Evolutionary conservation across 768 basidiomycete species (phyloP), one percentile per base, ranked within the genome.

Genomic region (Xerocomellus dryophilus): DNA sequence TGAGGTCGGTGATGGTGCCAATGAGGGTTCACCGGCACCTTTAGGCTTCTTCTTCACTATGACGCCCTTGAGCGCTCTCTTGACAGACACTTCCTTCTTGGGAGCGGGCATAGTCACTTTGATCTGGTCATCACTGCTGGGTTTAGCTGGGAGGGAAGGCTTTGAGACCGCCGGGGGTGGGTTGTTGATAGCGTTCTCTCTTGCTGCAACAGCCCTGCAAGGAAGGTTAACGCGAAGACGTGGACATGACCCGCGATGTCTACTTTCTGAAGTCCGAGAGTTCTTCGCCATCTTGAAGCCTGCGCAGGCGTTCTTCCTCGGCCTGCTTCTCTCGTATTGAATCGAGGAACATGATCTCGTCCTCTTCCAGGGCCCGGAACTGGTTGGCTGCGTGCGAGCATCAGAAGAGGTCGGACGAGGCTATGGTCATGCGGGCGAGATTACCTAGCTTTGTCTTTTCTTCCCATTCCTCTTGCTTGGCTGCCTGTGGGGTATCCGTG

Each of bases 381-480:
- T 93, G 91, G 66, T 92, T 93, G 49, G 90, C 90, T 89, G 67
- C 29, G 50, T 45, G 46, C 39, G 49, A 44, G 23, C 36, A 34
- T 54, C 29, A 59, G 53, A 27, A 40, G 25, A 43, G 42, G 61
- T 57, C 38, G 39, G 51, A 50, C 47, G 35, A 44, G 44, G 41
- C n/a, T 29, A 40, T 43, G 21, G 42, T 36, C 23, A 43, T 21
- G 38, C 25, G 17, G n/a, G 55, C 65, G 23, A 52, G 40, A 44
- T 61, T 57, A 72, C 71, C 78, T 72, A 93, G 81, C 68, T 91
- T 92, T 56, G 83, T 90, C 67, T 88, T 88, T 69, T 91, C 88
- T 66, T 93, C 91, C 88, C 90, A 93, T 82, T 93, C 89, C 69
- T 93, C 91, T 72, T 93, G 90, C 70, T 93, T 92, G 59, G 89